Evolutionary conservation across 768 basidiomycete genomes (phyloP).

Genomic region (Termitomyces sp.): DNA sequence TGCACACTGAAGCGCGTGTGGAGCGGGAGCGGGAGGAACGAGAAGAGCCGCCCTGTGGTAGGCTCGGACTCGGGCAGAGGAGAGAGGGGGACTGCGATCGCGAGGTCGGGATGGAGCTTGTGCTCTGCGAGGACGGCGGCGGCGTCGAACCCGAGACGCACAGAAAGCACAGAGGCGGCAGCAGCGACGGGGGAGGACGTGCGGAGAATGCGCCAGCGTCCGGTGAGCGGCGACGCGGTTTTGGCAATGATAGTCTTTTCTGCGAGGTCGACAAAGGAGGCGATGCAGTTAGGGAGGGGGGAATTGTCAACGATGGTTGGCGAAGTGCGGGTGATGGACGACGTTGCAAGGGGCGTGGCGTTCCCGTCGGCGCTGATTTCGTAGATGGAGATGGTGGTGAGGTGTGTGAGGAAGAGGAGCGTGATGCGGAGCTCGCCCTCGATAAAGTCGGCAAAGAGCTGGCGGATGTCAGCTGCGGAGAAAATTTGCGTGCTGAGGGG

Average conservation of each 20-base stretch:
- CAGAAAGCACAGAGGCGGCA: constrained; percentile 20
- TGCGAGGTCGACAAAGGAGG: constrained; percentile 13
- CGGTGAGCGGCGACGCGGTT: background rate
- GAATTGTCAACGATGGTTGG: background rate
- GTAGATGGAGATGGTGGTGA: constrained; percentile 33
- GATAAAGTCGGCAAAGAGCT: constrained; percentile 36
- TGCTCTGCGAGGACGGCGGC: constrained; percentile 23
- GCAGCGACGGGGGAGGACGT: constrained; percentile 19
- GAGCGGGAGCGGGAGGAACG: constrained; percentile 42
- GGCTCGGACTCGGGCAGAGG: constrained; percentile 2
- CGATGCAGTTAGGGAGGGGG: constrained; percentile 1
- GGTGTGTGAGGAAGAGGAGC: constrained; percentile 35
- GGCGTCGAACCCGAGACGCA: constrained; percentile 20
- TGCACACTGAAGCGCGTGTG: constrained; percentile 38
- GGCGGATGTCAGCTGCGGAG: constrained; percentile 22
- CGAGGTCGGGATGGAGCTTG: constrained; percentile 35
- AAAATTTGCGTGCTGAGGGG: constrained; percentile 29
- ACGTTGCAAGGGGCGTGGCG: constrained; percentile 9
- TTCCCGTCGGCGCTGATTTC: constrained; percentile 26
- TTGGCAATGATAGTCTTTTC: background rate
- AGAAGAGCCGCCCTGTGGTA: constrained; percentile 36
- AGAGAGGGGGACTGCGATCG: constrained; percentile 28
- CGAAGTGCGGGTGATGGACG: constrained; percentile 10
- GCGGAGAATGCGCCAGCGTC: constrained; percentile 29
- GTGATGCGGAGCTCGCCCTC: constrained; percentile 31